A percentile compares a stretch with the other conserved stretches of the same genome.
These are phyloP conservation scores for Cyberlindnera maclurae DNA, from an alignment of 805 yeast species.

Conservation along the genomic window DNA sequence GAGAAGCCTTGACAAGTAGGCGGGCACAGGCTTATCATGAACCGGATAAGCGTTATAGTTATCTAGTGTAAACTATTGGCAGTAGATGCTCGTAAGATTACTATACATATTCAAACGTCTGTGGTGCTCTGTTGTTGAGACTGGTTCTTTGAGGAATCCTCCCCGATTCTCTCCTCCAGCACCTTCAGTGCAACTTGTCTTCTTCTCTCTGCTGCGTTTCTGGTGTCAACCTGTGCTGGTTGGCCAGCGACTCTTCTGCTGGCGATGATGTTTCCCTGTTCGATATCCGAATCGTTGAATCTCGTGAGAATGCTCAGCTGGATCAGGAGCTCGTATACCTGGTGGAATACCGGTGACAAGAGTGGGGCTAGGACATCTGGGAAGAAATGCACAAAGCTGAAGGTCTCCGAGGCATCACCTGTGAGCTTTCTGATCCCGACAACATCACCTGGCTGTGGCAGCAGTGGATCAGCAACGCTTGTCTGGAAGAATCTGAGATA, in stretches of 20 bases:
- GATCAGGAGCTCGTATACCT: constrained; percentile 31
- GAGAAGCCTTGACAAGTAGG: no score
- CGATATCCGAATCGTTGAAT: constrained; percentile 63
- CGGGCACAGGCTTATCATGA: no score
- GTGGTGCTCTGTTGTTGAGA: not conserved
- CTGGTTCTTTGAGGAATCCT: constrained; percentile 7
- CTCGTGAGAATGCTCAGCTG: constrained; percentile 46
- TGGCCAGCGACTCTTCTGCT: constrained; percentile 41
- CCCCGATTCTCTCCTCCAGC: constrained; percentile 53
- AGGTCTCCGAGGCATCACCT: constrained; percentile 90
- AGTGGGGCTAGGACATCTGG: constrained; percentile 53
- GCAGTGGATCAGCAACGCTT: constrained; percentile 44
- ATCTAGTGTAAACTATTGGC: no score
- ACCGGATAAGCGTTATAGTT: no score
- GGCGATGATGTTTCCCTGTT: constrained; percentile 67
- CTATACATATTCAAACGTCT: no score
- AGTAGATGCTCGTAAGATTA: no score
- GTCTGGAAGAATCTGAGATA: constrained; percentile 75
- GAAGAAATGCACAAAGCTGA: constrained; percentile 77
- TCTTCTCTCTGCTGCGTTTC: constrained; percentile 65
- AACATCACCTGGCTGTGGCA: constrained; percentile 35
- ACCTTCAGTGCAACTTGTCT: constrained; percentile 74
- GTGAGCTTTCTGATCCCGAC: constrained; percentile 31
- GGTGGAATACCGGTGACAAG: constrained; percentile 44
- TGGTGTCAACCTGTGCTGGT: constrained; percentile 24